These are phyloP conservation scores for Volvariella volvacea DNA, from an alignment of 1,284 basidiomycete species.

Conservation along the genomic window DNA sequence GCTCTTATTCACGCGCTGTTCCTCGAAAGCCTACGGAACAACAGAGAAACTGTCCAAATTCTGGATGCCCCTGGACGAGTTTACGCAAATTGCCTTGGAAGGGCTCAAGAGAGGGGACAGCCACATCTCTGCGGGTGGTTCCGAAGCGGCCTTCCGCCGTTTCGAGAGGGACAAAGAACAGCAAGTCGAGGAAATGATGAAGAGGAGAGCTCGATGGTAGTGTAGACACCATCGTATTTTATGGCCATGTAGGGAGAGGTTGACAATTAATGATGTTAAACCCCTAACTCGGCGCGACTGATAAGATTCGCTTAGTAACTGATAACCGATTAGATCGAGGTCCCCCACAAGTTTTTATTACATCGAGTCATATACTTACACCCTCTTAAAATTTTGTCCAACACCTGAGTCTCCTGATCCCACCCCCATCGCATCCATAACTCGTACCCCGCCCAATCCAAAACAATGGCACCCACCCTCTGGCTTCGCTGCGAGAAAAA, in stretches of 20 bases:
- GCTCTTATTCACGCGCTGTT: conserved; percentile 1
- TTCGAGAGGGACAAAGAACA: conserved; percentile 22
- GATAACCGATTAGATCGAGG: no score
- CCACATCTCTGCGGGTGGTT: conserved; percentile 16
- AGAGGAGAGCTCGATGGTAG: conserved; percentile 4
- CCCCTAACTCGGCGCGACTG: no score
- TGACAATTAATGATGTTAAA: no score
- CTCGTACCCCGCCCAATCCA: no score
- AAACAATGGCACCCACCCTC: conserved; percentile 37
- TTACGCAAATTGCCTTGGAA: conserved; percentile 37
- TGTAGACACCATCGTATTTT: neutral
- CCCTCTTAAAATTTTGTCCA: no score
- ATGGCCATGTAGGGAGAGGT: no score
- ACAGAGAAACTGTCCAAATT: conserved; percentile 38
- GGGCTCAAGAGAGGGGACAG: conserved; percentile 40
- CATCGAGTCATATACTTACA: no score
- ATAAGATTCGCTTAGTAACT: no score
- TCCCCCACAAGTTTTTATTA: no score
- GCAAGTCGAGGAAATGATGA: conserved; percentile 10
- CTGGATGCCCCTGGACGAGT: conserved; percentile 57
- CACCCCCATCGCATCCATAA: no score
- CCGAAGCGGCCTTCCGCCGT: conserved; percentile 16
- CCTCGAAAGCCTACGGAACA: conserved; percentile 40
- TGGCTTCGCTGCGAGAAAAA: conserved; percentile 97
- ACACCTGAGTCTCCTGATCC: no score